These are phyloP conservation scores for Suzukiozyma palmioleophila DNA, from an alignment of 1,139 yeast genomes.

Conservation along the genomic window DNA sequence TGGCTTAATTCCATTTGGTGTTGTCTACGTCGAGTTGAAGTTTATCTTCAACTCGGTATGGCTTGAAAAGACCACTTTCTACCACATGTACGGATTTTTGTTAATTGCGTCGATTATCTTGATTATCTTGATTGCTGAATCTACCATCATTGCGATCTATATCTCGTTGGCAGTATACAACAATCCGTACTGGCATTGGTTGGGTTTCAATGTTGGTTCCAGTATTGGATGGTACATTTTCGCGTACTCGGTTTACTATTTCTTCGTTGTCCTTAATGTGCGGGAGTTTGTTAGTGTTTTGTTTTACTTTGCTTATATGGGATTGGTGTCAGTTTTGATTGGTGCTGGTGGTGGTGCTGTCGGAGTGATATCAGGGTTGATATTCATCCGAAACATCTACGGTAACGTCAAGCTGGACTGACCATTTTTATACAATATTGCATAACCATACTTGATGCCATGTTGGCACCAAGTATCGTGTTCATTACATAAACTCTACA, in stretches of 20 bases:
- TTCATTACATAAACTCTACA: background rate
- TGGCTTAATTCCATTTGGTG: constrained; percentile 73
- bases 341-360: constrained; percentile 76
- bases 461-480: too few species aligned
- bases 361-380: constrained; percentile 61
- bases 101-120: constrained; percentile 58
- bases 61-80: constrained; percentile 75
- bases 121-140: constrained; percentile 62
- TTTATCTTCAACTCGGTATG: constrained; percentile 75
- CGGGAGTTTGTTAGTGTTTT: constrained; percentile 67
- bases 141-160: constrained; percentile 70
- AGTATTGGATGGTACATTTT: constrained; percentile 70
- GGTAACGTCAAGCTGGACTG: constrained; percentile 57
- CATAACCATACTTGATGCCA: background rate
- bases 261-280: constrained; percentile 49
- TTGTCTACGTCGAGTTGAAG: constrained; percentile 74
- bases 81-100: constrained; percentile 77
- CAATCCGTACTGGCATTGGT: constrained; percentile 82
- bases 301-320: constrained; percentile 69
- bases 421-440: background rate
- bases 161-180: constrained; percentile 54
- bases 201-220: constrained; percentile 68
- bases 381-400: constrained; percentile 57
- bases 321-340: constrained; percentile 56
- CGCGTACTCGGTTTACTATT: constrained; percentile 65